Evolutionary conservation across 2,329 filamentous ascomycete species (phyloP).

Genomic region (Colletotrichum navitas): DNA sequence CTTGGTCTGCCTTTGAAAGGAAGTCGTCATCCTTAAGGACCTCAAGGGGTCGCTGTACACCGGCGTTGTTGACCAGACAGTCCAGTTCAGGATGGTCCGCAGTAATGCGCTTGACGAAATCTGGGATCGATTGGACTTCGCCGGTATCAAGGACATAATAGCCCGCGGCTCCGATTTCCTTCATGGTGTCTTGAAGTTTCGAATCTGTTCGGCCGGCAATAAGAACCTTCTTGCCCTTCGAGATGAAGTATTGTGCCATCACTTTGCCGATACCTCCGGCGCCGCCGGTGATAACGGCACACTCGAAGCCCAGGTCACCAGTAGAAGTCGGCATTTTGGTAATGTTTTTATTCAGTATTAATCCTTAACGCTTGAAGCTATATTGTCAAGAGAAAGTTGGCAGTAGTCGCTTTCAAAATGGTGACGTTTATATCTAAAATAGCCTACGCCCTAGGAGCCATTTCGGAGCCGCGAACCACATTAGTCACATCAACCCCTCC

Average conservation of each 20-base stretch:
- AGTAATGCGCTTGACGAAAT: conserved; percentile 60
- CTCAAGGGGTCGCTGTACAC: conserved; percentile 67
- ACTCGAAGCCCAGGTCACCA: conserved; percentile 53
- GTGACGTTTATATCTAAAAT: no score
- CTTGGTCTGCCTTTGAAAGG: conserved; percentile 64
- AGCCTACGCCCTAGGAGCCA: no score
- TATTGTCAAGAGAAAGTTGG: no score
- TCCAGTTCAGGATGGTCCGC: conserved; percentile 63
- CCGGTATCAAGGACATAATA: conserved; percentile 68
- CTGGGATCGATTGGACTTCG: conserved; percentile 56
- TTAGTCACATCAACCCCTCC: no score
- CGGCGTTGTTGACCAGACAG: conserved; percentile 71
- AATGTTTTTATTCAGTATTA: not conserved
- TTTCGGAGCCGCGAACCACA: no score
- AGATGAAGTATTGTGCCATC: conserved; percentile 60
- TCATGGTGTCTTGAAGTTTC: conserved; percentile 59
- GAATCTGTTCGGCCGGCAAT: conserved; percentile 67
- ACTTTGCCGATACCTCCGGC: conserved; percentile 65
- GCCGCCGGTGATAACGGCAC: conserved; percentile 64
- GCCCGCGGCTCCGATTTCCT: conserved; percentile 58
- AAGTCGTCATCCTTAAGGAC: conserved; percentile 58
- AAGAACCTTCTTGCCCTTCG: conserved; percentile 62
- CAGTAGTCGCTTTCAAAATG: no score
- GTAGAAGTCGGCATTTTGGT: conserved; percentile 6
- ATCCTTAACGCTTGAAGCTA: not conserved